Conservation (phyloP, 495 filamentous ascomycete genomes). For the Penicillium subrubescens region DNA sequence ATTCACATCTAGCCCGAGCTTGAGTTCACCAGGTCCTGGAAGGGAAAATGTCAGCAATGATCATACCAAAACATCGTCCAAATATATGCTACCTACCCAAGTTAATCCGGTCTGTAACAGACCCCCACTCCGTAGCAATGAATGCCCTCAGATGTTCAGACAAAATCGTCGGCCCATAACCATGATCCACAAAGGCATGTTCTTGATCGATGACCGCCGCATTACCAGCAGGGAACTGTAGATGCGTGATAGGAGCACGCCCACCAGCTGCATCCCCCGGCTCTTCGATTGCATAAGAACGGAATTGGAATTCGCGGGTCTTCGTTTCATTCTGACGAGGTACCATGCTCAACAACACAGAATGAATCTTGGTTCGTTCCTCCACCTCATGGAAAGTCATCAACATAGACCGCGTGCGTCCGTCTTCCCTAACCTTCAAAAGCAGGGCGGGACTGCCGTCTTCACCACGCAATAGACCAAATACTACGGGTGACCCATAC, state of each 20-base stretch:
- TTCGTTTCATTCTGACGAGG: slow-evolving; percentile 61
- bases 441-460: slow-evolving; percentile 66
- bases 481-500: slow-evolving; percentile 65
- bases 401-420: slow-evolving; percentile 64
- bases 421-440: slow-evolving; percentile 69
- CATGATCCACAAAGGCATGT: slow-evolving; percentile 41
- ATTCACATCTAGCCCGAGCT: slow-evolving; percentile 60
- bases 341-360: slow-evolving; percentile 66
- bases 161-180: slow-evolving; percentile 59
- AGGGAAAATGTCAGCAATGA: neutral
- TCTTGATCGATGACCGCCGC: slow-evolving; percentile 58
- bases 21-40: slow-evolving; percentile 67
- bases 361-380: slow-evolving; percentile 67
- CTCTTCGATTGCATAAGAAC: slow-evolving; percentile 64
- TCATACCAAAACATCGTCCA: slow-evolving; percentile 10
- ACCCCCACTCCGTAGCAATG: slow-evolving; percentile 65
- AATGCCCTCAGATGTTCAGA: slow-evolving; percentile 72
- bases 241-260: slow-evolving; percentile 32
- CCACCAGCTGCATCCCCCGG: slow-evolving; percentile 39
- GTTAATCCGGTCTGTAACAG: slow-evolving; percentile 73
- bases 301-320: slow-evolving; percentile 61
- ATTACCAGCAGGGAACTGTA: slow-evolving; percentile 45
- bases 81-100: slow-evolving; percentile 44
- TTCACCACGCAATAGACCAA: slow-evolving; percentile 69
- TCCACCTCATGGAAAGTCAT: slow-evolving; percentile 71